Conservation (phyloP, 108 stramenopile genomes). For the Stephanodiscus triporus region DNA sequence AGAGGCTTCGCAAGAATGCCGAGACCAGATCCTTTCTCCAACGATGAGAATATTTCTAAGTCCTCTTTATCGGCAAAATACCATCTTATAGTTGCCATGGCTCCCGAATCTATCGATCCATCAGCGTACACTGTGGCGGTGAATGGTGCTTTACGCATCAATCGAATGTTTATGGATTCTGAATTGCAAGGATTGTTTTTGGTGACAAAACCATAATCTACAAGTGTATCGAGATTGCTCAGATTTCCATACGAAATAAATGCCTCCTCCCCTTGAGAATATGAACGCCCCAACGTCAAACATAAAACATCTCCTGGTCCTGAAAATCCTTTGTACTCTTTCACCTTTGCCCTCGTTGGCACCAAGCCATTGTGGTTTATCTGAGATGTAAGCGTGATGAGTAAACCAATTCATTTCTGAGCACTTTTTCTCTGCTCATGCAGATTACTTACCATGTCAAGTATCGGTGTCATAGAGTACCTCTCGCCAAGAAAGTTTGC, state of each 20-base stretch:
- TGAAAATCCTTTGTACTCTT: constrained; percentile 42
- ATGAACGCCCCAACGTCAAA: constrained; percentile 29
- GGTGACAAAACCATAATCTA: constrained; percentile 73
- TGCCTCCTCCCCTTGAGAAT: constrained; percentile 54
- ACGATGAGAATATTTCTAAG: constrained; percentile 41
- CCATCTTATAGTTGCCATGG: constrained; percentile 55
- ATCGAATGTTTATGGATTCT: constrained; percentile 58
- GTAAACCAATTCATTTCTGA: not conserved
- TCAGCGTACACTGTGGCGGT: constrained; percentile 52
- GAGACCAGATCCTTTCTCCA: constrained; percentile 41
- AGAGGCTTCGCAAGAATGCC: constrained; percentile 57
- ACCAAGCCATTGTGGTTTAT: constrained; percentile 69
- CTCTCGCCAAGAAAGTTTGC: constrained; percentile 70
- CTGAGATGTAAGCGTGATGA: not conserved
- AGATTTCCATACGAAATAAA: constrained; percentile 75
- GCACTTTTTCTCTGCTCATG: not conserved
- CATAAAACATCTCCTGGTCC: constrained; percentile 39
- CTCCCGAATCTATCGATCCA: constrained; percentile 59
- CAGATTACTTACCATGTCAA: constrained; percentile 60
- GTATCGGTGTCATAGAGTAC: constrained; percentile 72
- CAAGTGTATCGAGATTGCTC: constrained; percentile 71
- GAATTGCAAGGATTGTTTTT: constrained; percentile 59
- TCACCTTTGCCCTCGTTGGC: constrained; percentile 50
- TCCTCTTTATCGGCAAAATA: constrained; percentile 55
- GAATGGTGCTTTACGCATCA: constrained; percentile 59